These are phyloP conservation scores for Lipomyces sp. DNA, from an alignment of 805 yeast species.

Conservation along the genomic window DNA sequence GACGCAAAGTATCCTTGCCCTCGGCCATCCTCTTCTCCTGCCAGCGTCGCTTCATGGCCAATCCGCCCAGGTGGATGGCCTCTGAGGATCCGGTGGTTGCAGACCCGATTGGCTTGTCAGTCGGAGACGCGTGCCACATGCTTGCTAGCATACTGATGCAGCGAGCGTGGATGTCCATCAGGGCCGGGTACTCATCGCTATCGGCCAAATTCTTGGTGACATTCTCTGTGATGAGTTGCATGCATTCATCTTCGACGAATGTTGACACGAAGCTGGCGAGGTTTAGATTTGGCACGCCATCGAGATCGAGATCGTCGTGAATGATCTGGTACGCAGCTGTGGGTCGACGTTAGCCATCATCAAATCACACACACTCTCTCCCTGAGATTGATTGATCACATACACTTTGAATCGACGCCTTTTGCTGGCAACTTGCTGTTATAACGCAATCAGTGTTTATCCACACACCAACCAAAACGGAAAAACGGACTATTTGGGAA, in stretches of 20 bases:
- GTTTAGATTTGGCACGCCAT: slow-evolving; percentile 82
- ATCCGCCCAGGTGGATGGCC: slow-evolving; percentile 91
- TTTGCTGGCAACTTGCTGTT: slow-evolving; percentile 30
- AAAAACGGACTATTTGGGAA: slow-evolving; percentile 26
- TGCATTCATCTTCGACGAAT: slow-evolving; percentile 58
- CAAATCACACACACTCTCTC: not conserved
- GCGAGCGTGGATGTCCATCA: slow-evolving; percentile 77
- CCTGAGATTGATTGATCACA: no score
- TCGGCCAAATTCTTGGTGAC: slow-evolving; percentile 88
- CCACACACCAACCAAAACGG: not conserved
- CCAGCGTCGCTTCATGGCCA: slow-evolving; percentile 92
- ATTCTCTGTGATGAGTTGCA: slow-evolving; percentile 66
- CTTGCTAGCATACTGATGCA: slow-evolving; percentile 80
- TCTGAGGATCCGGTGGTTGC: slow-evolving; percentile 95
- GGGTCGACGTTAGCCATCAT: not conserved
- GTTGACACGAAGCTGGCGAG: slow-evolving; percentile 86
- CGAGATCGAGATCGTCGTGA: slow-evolving; percentile 75
- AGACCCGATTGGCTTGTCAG: slow-evolving; percentile 68
- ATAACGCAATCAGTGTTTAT: not conserved
- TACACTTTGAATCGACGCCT: slow-evolving; percentile 28
- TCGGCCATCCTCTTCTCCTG: slow-evolving; percentile 63
- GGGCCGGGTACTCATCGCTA: slow-evolving; percentile 88
- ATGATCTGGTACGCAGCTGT: slow-evolving; percentile 62
- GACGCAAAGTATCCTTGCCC: slow-evolving; percentile 65
- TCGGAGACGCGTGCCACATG: slow-evolving; percentile 75